phyloP scores from a whole-genome alignment of 257 asterid species.

The Nyctanthes arbortristis region DNA sequence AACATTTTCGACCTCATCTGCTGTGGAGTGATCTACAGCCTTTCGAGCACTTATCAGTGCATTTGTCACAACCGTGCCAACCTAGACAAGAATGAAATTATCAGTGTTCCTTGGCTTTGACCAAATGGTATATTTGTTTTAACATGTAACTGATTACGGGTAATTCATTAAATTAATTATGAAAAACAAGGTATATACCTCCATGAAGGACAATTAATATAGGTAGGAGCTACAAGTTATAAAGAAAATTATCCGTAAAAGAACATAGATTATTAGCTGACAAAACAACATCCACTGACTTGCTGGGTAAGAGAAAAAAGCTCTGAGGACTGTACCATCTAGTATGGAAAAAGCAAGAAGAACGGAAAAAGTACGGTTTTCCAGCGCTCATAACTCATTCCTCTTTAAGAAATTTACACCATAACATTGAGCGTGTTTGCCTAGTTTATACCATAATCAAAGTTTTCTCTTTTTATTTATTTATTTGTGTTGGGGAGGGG shows the following conservation, averaged over 20 bases:
- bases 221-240: neutral
- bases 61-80: slow-evolving; percentile 25
- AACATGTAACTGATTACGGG: too few species aligned
- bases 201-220: neutral
- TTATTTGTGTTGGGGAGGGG: too few species aligned
- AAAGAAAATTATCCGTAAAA: neutral
- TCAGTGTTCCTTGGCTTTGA: neutral
- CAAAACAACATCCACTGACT: neutral
- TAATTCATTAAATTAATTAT: neutral
- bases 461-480: too few species aligned
- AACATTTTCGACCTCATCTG: slow-evolving; percentile 21
- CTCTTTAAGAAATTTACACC: too few species aligned
- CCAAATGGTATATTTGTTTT: neutral
- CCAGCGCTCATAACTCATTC: too few species aligned
- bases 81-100: slow-evolving; percentile 9
- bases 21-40: slow-evolving; percentile 20
- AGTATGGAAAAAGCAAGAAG: too few species aligned
- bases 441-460: too few species aligned
- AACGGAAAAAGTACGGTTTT: too few species aligned
- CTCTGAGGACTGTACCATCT: too few species aligned
- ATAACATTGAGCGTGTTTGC: too few species aligned
- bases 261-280: neutral
- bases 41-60: slow-evolving; percentile 23
- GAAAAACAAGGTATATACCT: neutral
- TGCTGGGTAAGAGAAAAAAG: neutral